A percentile compares a stretch with the other conserved stretches of the same genome.
Evolutionary conservation across 805 yeast genomes (phyloP).

Genomic region (Candida taoyuanica): DNA sequence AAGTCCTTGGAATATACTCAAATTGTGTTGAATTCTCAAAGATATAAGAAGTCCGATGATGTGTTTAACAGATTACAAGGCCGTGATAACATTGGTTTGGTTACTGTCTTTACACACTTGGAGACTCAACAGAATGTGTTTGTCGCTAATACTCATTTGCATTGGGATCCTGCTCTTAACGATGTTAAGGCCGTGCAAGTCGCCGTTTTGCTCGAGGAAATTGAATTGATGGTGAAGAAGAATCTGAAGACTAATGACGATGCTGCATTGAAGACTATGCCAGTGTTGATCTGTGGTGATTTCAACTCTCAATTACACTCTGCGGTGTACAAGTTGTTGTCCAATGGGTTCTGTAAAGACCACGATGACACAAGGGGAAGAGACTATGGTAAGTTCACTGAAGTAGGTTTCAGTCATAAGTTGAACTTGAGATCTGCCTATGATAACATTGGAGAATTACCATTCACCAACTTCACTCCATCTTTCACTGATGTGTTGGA

Average conservation of each 20-base stretch:
- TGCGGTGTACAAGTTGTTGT: constrained; percentile 88
- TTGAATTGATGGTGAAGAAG: constrained; percentile 56
- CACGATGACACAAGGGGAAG: constrained; percentile 82
- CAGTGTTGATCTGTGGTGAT: constrained; percentile 91
- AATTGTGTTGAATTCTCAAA: constrained; percentile 74
- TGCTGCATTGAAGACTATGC: constrained; percentile 50
- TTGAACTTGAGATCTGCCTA: constrained; percentile 84
- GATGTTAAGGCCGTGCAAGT: constrained; percentile 97
- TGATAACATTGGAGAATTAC: constrained; percentile 78
- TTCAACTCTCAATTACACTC: constrained; percentile 83
- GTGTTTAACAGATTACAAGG: constrained; percentile 93
- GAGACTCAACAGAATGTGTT: constrained; percentile 68
- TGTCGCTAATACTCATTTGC: constrained; percentile 88
- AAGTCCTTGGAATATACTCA: constrained; percentile 79
- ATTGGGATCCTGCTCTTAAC: constrained; percentile 96
- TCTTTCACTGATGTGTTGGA: constrained; percentile 90
- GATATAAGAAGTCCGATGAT: constrained; percentile 89
- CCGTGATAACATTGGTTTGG: constrained; percentile 87
- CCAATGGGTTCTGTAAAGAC: constrained; percentile 72
- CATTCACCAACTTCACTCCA: constrained; percentile 93
- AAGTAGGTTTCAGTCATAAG: constrained; percentile 78
- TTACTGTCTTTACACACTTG: constrained; percentile 67
- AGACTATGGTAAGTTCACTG: constrained; percentile 88
- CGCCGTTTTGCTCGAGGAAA: constrained; percentile 84
- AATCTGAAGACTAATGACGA: constrained; percentile 33